Conservation (phyloP, 140 eudicot genomes). For the Cichorium intybus region DNA sequence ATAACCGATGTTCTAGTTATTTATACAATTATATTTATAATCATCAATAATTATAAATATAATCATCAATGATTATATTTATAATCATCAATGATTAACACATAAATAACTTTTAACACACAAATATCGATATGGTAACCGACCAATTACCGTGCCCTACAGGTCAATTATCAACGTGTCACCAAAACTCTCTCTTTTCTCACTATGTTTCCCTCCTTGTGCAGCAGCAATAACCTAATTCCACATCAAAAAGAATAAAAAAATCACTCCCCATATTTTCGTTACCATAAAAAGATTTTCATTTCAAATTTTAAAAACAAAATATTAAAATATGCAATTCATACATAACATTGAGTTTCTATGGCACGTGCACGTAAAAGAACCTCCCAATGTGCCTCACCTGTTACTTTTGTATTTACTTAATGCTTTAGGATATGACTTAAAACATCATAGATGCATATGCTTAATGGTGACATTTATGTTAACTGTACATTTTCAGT, state of each 20-base stretch:
- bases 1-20: no score
- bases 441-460: no score
- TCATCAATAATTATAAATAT: no score
- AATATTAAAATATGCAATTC: constrained; percentile 7
- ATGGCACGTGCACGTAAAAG: constrained; percentile 98
- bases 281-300: no score
- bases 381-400: constrained; percentile 98
- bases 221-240: constrained; percentile 94
- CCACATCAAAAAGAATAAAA: not conserved
- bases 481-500: no score
- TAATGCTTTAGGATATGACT: no score
- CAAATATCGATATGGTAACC: no score
- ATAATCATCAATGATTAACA: no score
- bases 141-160: constrained; percentile 85
- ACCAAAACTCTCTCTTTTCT: constrained; percentile 84
- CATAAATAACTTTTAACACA: no score
- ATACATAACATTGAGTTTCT: constrained; percentile 95
- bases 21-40: no score
- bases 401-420: constrained; percentile 88
- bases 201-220: constrained; percentile 94
- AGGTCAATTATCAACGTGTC: constrained; percentile 90
- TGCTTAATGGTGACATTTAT: no score
- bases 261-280: not conserved
- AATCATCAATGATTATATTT: no score
- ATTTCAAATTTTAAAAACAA: constrained; percentile 1